Evolutionary conservation across 257 asterid species (phyloP).

Genomic region (Solanum boliviense): DNA sequence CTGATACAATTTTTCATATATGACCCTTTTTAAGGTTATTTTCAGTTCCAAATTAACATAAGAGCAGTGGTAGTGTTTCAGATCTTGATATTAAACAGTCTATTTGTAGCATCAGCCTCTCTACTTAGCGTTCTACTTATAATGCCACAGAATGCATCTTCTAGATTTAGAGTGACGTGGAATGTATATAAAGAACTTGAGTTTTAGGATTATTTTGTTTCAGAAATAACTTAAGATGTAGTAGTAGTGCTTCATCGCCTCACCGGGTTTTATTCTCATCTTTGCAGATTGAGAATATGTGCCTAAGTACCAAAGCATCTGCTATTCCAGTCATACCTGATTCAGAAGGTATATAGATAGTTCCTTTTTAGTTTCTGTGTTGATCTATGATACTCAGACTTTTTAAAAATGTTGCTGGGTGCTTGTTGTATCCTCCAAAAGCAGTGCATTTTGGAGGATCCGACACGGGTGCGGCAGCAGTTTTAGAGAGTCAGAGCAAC

Average conservation of each 20-base stretch:
- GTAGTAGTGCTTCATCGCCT: not conserved
- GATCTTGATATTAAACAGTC: not conserved
- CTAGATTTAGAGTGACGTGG: not conserved
- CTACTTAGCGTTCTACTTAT: not conserved
- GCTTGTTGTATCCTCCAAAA: not conserved
- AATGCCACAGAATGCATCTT: not conserved
- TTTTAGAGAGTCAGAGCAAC: not conserved
- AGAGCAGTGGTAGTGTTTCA: not conserved
- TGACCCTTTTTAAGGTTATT: not conserved
- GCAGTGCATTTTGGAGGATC: not conserved
- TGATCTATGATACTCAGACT: not conserved
- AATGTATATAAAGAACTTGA: not conserved
- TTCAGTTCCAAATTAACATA: conserved; percentile 1
- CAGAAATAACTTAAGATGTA: not conserved
- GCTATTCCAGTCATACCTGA: conserved; percentile 90
- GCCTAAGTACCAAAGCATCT: conserved; percentile 73
- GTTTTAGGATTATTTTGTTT: not conserved
- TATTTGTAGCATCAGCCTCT: not conserved
- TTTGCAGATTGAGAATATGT: conserved; percentile 82
- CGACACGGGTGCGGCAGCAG: not conserved
- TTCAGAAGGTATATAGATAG: conserved; percentile 56
- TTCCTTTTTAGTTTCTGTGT: not conserved
- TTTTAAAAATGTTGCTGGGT: not conserved
- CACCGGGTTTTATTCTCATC: conserved; percentile 2
- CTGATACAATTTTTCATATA: not conserved